Evolutionary conservation across 495 filamentous ascomycete species (phyloP), one percentile per base, ranked within the genome.

Genomic region (Neurospora terricola): DNA sequence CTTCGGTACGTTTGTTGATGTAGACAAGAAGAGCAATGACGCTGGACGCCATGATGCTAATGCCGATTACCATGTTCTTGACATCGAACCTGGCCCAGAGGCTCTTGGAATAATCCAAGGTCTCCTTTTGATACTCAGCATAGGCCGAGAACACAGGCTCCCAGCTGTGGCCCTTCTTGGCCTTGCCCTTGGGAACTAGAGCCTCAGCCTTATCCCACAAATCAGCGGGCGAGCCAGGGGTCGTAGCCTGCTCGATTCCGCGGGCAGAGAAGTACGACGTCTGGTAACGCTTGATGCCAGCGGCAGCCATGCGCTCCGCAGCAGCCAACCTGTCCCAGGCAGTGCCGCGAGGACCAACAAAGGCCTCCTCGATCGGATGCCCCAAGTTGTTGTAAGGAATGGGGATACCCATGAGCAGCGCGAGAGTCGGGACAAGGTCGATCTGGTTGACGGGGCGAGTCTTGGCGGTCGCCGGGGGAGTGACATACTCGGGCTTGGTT

Each of bases 321-420:
- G 83, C 82, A 3, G 91, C 91, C 62, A 99, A 82, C 71, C 92
- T 94, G 69, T 88, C 82, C 88, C 90, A 94, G 69, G 92, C 87
- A 69, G 87, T 87, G 8, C 90, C 91, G 7, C 82, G 83, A 5
- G 83, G 74, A 5, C 94, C 93, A 40, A 90, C 85, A 82, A 99
- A 99, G 11, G 93, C 94, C 82, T 98, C 96, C 73, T 95, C 92
- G 75, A 99, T 98, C 1, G 96, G 96, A 5, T 89, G 88, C 14
- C 96, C 96, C n/a, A 99, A 88, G 81, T 97, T 99, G 78, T 98
- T 99, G 84, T 93, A 99, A 0, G 96, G 96, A 76, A 99, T 94
- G 5, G 96, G 96, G 77, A 97, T 86, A 36, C 96, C 96, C 9
- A 99, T 84, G 34, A 98, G 85, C 68, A 98, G 82, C 5, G 95